phyloP scores from a whole-genome alignment of 1,284 basidiomycete species.

The Melampsora americana region DNA sequence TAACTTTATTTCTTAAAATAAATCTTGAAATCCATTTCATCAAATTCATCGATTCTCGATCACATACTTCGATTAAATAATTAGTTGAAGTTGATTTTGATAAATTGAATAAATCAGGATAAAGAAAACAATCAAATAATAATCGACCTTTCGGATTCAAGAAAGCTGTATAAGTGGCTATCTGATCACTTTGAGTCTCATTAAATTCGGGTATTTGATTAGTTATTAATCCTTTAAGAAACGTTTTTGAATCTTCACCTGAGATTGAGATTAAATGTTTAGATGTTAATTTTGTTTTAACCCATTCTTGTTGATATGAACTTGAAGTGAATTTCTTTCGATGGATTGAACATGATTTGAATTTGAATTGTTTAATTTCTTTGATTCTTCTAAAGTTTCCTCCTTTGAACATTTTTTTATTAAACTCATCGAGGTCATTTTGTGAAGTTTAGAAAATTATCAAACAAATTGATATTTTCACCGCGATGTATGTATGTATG shows the following conservation, averaged over 20 bases:
- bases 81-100: background rate
- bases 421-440: no score
- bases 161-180: constrained; percentile 24
- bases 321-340: background rate
- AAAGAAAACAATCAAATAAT: constrained; percentile 81
- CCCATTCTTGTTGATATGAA: constrained; percentile 12
- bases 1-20: constrained; percentile 83
- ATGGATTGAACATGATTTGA: no score
- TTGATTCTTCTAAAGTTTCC: no score
- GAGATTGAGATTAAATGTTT: constrained; percentile 16
- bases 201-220: background rate
- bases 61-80: constrained; percentile 70
- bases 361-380: no score
- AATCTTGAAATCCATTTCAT: constrained; percentile 72
- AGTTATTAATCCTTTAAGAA: constrained; percentile 39
- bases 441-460: no score
- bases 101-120: constrained; percentile 57
- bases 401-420: no score
- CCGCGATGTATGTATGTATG: no score
- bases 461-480: no score
- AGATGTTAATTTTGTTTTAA: constrained; percentile 14
- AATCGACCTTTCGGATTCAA: constrained; percentile 69
- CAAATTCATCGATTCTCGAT: constrained; percentile 59
- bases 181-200: background rate
- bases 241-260: constrained; percentile 23